A percentile compares a stretch with the other conserved stretches of the same genome.
These are phyloP conservation scores for Russula compacta DNA, from an alignment of 768 basidiomycete genomes.

Conservation along the genomic window DNA sequence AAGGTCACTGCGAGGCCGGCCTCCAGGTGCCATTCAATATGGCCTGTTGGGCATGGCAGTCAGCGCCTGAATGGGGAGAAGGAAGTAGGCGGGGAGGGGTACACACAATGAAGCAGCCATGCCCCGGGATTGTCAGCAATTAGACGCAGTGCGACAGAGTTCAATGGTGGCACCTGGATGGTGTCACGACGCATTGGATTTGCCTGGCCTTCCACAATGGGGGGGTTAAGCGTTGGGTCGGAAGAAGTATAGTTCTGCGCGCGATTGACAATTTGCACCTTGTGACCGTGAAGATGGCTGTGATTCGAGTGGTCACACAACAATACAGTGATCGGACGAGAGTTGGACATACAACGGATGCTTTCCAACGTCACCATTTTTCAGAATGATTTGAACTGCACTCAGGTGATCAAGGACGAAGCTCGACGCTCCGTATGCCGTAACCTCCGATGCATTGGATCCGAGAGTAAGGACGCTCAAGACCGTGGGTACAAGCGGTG, in stretches of 20 bases:
- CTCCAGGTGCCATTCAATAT: constrained; percentile 83
- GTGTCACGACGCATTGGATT: constrained; percentile 96
- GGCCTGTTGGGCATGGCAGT: constrained; percentile 36
- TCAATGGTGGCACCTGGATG: constrained; percentile 58
- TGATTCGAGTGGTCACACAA: not conserved
- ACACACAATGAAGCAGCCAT: constrained; percentile 77
- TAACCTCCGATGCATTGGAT: constrained; percentile 49
- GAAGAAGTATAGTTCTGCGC: constrained; percentile 59
- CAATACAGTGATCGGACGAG: constrained; percentile 7
- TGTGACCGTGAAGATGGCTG: constrained; percentile 90
- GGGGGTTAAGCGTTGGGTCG: constrained; percentile 74
- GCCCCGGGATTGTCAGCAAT: constrained; percentile 89
- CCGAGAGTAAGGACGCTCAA: constrained; percentile 75
- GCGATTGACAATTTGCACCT: constrained; percentile 71
- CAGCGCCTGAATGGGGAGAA: not conserved
- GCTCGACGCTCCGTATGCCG: constrained; percentile 73
- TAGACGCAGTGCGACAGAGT: constrained; percentile 66
- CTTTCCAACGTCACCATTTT: constrained; percentile 62
- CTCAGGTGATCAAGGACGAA: constrained; percentile 69
- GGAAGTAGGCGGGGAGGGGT: not conserved
- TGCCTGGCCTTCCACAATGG: constrained; percentile 60
- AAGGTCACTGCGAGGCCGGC: constrained; percentile 79
- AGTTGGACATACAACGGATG: constrained; percentile 70
- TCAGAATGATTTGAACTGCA: constrained; percentile 68
- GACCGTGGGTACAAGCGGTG: constrained; percentile 64